A percentile compares a stretch with the other conserved stretches of the same genome.
phyloP scores from a whole-genome alignment of 1,284 basidiomycete species.

The Malassezia restricta region DNA sequence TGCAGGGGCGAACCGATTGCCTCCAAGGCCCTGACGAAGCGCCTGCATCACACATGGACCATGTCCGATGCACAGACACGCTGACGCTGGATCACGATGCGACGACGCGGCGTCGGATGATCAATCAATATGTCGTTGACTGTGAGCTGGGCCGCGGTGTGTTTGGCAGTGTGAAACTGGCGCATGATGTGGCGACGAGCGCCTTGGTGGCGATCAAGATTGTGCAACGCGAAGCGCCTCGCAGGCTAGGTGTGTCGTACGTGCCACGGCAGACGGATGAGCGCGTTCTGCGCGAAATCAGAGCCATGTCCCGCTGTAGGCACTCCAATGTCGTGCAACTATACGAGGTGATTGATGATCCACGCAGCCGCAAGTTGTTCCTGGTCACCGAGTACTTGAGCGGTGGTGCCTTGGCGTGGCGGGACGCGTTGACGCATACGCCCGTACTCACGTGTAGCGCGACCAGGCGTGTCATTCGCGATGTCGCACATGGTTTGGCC shows the following conservation, averaged over 20 bases:
- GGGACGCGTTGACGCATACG: slow-evolving; percentile 41
- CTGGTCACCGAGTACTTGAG: slow-evolving; percentile 95
- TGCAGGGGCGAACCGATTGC: too few species aligned
- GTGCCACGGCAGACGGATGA: slow-evolving; percentile 39
- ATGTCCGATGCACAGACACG: neutral
- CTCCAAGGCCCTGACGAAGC: too few species aligned
- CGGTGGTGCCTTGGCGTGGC: slow-evolving; percentile 88
- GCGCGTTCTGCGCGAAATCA: slow-evolving; percentile 56
- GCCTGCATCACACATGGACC: neutral
- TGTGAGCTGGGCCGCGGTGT: slow-evolving; percentile 41
- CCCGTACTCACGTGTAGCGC: slow-evolving; percentile 73
- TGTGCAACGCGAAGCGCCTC: slow-evolving; percentile 36
- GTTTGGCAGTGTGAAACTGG: slow-evolving; percentile 40
- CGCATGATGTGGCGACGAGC: slow-evolving; percentile 34
- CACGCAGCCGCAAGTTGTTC: slow-evolving; percentile 74
- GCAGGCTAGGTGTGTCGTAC: slow-evolving; percentile 27
- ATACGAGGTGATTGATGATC: slow-evolving; percentile 90
- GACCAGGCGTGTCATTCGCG: slow-evolving; percentile 72
- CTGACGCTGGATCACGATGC: slow-evolving; percentile 36
- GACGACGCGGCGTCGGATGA: slow-evolving; percentile 39
- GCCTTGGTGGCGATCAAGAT: slow-evolving; percentile 44
- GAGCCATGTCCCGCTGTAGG: slow-evolving; percentile 83
- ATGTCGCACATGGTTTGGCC: slow-evolving; percentile 82
- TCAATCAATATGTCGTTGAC: slow-evolving; percentile 45
- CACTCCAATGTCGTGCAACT: slow-evolving; percentile 85